phyloP scores from a whole-genome alignment of 1,284 basidiomycete species.

The Ustilago curta region DNA sequence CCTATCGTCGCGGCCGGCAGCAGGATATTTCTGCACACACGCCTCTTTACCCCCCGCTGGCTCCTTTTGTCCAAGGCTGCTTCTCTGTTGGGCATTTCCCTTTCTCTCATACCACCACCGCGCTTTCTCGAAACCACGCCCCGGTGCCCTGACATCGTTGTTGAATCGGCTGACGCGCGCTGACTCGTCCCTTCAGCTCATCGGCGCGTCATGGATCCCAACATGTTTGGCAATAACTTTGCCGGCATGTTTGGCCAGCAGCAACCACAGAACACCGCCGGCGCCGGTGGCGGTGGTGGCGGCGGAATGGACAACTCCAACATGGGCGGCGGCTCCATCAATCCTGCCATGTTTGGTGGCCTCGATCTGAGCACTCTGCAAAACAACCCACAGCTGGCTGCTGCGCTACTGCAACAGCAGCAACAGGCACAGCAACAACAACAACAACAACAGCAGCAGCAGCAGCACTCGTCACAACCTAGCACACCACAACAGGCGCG shows the following conservation, averaged over 20 bases:
- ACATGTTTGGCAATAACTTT: conserved; percentile 55
- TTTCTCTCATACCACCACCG: neutral
- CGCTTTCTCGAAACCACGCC: neutral
- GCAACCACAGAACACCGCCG: conserved; percentile 27
- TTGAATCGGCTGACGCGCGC: conserved; percentile 36
- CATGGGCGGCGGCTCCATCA: conserved; percentile 39
- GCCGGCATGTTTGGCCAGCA: conserved; percentile 51
- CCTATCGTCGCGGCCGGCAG: neutral
- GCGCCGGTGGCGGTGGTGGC: conserved; percentile 18
- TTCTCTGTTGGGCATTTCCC: neutral
- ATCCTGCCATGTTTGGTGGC: conserved; percentile 49
- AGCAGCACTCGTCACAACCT: conserved; percentile 31
- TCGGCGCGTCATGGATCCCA: conserved; percentile 50
- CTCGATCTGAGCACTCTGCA: conserved; percentile 46
- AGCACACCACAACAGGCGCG: conserved; percentile 35
- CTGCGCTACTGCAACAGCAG: conserved; percentile 40
- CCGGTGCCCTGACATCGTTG: neutral
- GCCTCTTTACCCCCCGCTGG: no score
- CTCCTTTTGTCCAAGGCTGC: neutral
- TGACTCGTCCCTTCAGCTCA: conserved; percentile 20
- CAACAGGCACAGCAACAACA: conserved; percentile 43
- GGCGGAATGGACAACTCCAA: conserved; percentile 36
- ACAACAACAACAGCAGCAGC: conserved; percentile 42
- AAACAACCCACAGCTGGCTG: conserved; percentile 45
- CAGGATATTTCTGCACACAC: no score